Conservation (phyloP, 2,329 filamentous ascomycete species). For the Aspergillus quadricinctus region DNA sequence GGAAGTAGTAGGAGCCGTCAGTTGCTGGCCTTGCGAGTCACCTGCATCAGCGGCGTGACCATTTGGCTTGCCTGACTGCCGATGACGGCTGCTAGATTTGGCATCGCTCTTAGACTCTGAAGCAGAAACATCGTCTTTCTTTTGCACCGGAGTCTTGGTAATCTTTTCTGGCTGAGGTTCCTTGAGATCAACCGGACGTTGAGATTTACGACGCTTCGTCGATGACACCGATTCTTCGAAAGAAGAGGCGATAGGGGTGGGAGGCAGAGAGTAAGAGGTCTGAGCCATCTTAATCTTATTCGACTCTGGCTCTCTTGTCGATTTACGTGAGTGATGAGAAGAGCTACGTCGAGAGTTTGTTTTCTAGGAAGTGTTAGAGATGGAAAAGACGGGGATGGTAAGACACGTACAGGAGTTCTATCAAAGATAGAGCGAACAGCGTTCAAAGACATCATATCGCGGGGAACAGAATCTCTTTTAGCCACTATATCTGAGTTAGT, state of each 20-base stretch:
- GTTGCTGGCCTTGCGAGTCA: conserved; percentile 3
- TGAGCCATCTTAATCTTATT: conserved; percentile 11
- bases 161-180: conserved; percentile 6
- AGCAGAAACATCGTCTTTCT: conserved; percentile 1
- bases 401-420: conserved; percentile 11
- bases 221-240: conserved; percentile 19
- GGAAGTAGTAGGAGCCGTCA: conserved; percentile 3
- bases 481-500: conserved; percentile 15
- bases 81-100: conserved; percentile 6
- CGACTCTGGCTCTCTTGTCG: conserved; percentile 13
- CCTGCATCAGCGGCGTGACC: conserved; percentile 2
- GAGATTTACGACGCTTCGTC: conserved; percentile 18
- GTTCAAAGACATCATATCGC: conserved; percentile 13
- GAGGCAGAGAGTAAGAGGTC: conserved; percentile 18
- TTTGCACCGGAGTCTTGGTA: conserved; percentile 6
- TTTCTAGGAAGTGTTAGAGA: conserved; percentile 5
- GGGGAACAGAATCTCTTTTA: conserved; percentile 16
- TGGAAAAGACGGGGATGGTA: neutral
- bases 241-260: conserved; percentile 17
- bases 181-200: conserved; percentile 9
- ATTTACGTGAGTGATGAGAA: conserved; percentile 17
- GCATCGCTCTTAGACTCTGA: conserved; percentile 5
- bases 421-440: no score
- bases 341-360: conserved; percentile 14
- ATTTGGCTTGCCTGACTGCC: conserved; percentile 6